Percentiles rank a stretch among this genome's conserved stretches.
Evolutionary conservation across 2,329 filamentous ascomycete species (phyloP).

Genomic region (Grosmannia clavigera): DNA sequence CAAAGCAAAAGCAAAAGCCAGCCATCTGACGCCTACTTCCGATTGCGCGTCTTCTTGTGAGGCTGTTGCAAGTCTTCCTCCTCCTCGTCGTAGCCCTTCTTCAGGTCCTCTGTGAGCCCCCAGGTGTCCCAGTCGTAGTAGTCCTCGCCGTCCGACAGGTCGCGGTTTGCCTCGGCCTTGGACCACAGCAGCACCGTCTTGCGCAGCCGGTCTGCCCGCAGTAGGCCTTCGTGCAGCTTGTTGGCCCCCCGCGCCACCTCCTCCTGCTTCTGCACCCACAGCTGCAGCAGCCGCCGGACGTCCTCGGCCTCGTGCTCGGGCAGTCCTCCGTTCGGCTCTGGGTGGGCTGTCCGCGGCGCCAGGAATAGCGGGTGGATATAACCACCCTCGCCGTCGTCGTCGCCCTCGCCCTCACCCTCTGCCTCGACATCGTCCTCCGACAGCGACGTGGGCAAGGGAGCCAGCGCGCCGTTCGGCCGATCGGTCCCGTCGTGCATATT

Average conservation of each 20-base stretch:
- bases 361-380: conserved; percentile 65
- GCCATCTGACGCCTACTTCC: conserved; percentile 23
- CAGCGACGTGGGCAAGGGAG: background rate
- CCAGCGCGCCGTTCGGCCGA: background rate
- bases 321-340: conserved; percentile 60
- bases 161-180: conserved; percentile 62
- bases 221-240: conserved; percentile 55
- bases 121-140: conserved; percentile 80
- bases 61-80: conserved; percentile 57
- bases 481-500: background rate
- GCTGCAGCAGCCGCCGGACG: conserved; percentile 57
- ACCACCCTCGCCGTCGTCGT: conserved; percentile 20
- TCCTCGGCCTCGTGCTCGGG: conserved; percentile 67
- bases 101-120: conserved; percentile 59
- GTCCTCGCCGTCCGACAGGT: conserved; percentile 81
- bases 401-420: background rate
- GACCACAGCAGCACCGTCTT: conserved; percentile 62
- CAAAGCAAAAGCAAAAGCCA: no score
- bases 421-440: background rate
- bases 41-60: conserved; percentile 49
- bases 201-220: conserved; percentile 60
- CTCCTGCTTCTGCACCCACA: conserved; percentile 78
- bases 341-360: conserved; percentile 46
- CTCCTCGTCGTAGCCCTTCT: conserved; percentile 73
- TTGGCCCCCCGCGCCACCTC: conserved; percentile 63